Percentiles rank a stretch among this genome's conserved stretches.
phyloP scores from a whole-genome alignment of 768 basidiomycete species.

The Porphyrellus cyaneotinctus region DNA sequence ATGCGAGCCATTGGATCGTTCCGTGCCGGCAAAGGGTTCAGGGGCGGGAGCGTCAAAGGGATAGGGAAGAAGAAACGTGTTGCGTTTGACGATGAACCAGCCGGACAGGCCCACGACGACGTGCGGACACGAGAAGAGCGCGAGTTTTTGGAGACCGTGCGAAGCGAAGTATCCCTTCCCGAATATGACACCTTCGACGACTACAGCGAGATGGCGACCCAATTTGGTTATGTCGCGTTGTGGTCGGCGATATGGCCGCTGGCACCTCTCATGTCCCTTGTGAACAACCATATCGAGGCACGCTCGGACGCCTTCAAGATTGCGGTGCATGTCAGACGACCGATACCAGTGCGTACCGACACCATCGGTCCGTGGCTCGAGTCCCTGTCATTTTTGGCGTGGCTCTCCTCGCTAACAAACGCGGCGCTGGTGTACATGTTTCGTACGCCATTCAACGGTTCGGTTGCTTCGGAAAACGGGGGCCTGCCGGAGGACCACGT shows the following conservation, averaged over 20 bases:
- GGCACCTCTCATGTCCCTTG: conserved; percentile 79
- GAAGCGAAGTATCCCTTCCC: conserved; percentile 73
- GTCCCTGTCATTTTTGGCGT: conserved; percentile 80
- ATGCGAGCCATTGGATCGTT: conserved; percentile 54
- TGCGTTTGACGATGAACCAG: conserved; percentile 61
- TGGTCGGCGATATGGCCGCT: conserved; percentile 96
- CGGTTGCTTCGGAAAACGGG: not conserved
- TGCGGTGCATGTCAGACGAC: conserved; percentile 75
- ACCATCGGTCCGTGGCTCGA: conserved; percentile 95
- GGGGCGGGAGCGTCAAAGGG: conserved; percentile 20
- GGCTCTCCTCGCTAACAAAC: conserved; percentile 86
- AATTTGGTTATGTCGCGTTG: conserved; percentile 88
- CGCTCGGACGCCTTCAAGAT: conserved; percentile 97
- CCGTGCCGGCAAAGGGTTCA: conserved; percentile 41
- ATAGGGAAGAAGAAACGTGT: conserved; percentile 58
- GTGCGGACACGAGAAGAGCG: conserved; percentile 56
- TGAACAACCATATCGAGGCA: conserved; percentile 92
- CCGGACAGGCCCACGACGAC: conserved; percentile 27
- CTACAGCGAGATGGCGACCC: conserved; percentile 95
- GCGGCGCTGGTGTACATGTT: conserved; percentile 90
- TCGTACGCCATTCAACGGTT: conserved; percentile 41
- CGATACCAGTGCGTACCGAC: conserved; percentile 83
- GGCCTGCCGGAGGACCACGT: conserved; percentile 14
- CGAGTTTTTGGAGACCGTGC: conserved; percentile 73
- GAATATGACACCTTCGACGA: conserved; percentile 81